These are phyloP conservation scores for Didymella glomerata DNA, from an alignment of 2,329 filamentous ascomycete species.

Conservation along the genomic window DNA sequence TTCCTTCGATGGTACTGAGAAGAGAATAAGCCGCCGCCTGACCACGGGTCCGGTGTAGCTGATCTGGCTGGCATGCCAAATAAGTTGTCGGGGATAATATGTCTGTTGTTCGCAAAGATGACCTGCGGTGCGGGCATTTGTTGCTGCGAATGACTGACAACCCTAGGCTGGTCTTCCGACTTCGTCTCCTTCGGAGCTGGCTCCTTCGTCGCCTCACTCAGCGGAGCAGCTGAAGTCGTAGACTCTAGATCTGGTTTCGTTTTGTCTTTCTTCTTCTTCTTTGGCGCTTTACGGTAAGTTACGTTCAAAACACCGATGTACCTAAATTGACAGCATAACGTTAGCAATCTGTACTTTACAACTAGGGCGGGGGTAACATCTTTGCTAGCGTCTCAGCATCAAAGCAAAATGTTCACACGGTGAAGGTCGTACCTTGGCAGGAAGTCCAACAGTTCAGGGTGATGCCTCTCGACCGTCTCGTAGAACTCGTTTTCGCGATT, in stretches of 20 bases:
- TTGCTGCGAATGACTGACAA: conserved; percentile 79
- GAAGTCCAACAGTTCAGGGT: conserved; percentile 89
- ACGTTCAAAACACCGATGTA: conserved; percentile 98
- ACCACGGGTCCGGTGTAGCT: conserved; percentile 51
- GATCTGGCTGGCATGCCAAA: conserved; percentile 68
- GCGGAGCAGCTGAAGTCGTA: conserved; percentile 27
- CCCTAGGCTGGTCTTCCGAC: conserved; percentile 48
- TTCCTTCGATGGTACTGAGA: conserved; percentile 48
- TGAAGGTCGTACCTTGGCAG: conserved; percentile 70
- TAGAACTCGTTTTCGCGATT: conserved; percentile 99
- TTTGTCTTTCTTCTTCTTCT: conserved; percentile 61
- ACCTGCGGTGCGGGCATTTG: conserved; percentile 83
- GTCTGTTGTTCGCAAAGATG: conserved; percentile 90
- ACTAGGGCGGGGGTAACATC: conserved; percentile 24
- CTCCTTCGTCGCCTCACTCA: conserved; percentile 29
- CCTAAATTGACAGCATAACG: conserved; percentile 58
- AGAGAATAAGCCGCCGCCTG: conserved; percentile 37
- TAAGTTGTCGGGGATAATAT: conserved; percentile 87
- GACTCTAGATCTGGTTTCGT: conserved; percentile 32
- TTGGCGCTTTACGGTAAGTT: conserved; percentile 85
- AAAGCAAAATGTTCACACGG: conserved; percentile 32
- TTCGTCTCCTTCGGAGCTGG: conserved; percentile 20
- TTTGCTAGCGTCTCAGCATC: conserved; percentile 55
- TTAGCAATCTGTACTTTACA: conserved; percentile 41
- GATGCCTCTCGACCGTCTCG: conserved; percentile 89